Conservation (phyloP, 306 rosid genomes). For the Dalbergia cochinchinensis region DNA sequence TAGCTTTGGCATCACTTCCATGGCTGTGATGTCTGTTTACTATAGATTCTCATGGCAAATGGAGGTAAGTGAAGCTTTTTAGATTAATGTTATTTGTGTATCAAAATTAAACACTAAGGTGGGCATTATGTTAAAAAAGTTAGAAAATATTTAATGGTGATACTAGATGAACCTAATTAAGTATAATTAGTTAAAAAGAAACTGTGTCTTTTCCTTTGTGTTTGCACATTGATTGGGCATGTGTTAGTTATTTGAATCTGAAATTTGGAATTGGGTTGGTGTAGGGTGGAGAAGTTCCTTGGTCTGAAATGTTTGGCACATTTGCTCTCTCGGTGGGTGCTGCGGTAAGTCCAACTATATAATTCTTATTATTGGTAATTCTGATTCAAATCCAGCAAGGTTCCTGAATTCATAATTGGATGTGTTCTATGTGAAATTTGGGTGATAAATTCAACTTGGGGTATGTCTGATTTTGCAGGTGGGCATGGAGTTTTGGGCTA, state of each 20-base stretch:
- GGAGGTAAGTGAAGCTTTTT: conserved; percentile 61
- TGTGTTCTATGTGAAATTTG: not conserved
- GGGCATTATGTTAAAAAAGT: too few relatives aligned
- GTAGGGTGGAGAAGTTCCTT: conserved; percentile 86
- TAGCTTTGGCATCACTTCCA: conserved; percentile 82
- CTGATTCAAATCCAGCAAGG: conserved; percentile 12
- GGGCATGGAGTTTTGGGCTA: conserved; percentile 68
- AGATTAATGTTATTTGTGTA: too few relatives aligned
- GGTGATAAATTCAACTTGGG: conserved; percentile 7
- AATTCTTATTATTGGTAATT: conserved; percentile 14
- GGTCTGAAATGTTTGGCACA: conserved; percentile 94
- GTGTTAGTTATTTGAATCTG: not conserved
- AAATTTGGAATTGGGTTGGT: conserved; percentile 39
- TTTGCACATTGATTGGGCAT: not conserved
- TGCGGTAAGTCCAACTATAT: conserved; percentile 56
- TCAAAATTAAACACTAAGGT: too few relatives aligned
- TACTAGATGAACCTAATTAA: too few relatives aligned
- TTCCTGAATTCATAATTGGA: not conserved
- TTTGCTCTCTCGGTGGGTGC: conserved; percentile 96
- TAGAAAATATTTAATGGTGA: too few relatives aligned
- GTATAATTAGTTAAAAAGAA: too few relatives aligned
- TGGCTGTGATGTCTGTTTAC: conserved; percentile 89
- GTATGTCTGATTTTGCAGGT: conserved; percentile 45
- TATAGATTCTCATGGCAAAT: conserved; percentile 95
- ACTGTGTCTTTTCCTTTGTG: not conserved